Evolutionary conservation across 2,329 filamentous ascomycete species (phyloP).

Genomic region (Nannizziopsis barbatae): DNA sequence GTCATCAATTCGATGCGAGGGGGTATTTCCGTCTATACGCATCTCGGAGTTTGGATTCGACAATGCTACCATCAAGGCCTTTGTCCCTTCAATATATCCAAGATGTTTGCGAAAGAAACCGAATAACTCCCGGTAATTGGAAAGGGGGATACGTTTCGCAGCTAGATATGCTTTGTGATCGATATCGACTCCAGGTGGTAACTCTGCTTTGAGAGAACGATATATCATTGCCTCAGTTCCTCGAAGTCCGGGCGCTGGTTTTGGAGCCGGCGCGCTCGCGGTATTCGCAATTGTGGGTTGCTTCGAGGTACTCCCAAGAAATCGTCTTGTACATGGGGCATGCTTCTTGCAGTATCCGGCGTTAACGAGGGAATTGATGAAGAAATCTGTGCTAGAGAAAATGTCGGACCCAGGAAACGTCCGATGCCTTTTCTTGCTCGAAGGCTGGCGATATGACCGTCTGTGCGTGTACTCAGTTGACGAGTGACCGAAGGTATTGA

Average conservation of each 20-base stretch:
- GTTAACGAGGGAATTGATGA: conserved; percentile 43
- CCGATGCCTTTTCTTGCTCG: conserved; percentile 22
- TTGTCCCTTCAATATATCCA: conserved; percentile 15
- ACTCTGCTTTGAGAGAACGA: not conserved
- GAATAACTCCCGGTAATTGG: conserved; percentile 9
- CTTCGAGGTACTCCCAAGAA: conserved; percentile 21
- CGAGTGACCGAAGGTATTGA: conserved; percentile 13
- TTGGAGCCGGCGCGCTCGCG: conserved; percentile 14
- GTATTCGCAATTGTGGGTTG: not conserved
- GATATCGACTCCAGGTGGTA: conserved; percentile 1
- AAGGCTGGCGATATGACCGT: not conserved
- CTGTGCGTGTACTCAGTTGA: conserved; percentile 1
- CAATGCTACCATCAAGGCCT: conserved; percentile 13
- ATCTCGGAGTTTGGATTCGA: conserved; percentile 16
- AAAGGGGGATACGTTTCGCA: not conserved
- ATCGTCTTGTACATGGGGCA: conserved; percentile 25
- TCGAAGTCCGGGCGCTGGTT: conserved; percentile 13
- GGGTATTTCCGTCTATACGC: conserved; percentile 5
- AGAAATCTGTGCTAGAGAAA: conserved; percentile 38
- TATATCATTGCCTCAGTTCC: conserved; percentile 3
- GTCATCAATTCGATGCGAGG: conserved; percentile 11
- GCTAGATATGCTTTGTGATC: conserved; percentile 1
- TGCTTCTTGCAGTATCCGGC: conserved; percentile 44
- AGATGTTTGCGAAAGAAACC: conserved; percentile 13
- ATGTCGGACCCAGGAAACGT: conserved; percentile 18